These are phyloP conservation scores for Cicer bijugum DNA, from an alignment of 306 rosid genomes.

Conservation along the genomic window DNA sequence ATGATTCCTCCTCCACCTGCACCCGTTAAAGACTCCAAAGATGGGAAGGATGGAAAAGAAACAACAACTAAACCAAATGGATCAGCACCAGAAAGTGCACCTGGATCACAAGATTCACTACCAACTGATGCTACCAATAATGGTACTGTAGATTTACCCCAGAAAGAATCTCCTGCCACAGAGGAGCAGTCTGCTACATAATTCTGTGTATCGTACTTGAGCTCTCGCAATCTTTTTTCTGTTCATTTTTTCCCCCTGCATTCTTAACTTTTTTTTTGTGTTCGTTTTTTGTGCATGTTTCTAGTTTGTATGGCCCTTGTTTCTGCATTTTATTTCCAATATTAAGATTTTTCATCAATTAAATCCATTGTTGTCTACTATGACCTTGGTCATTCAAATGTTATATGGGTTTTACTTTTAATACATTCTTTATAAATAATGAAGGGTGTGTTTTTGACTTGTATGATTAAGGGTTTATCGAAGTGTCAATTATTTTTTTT, in stretches of 20 bases:
- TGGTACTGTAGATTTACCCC: slow-evolving; percentile 55
- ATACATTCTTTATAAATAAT: slow-evolving; percentile 27
- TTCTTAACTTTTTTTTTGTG: neutral
- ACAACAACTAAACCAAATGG: slow-evolving; percentile 62
- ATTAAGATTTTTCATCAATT: slow-evolving; percentile 49
- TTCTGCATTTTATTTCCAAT: slow-evolving; percentile 41
- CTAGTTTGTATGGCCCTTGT: slow-evolving; percentile 47
- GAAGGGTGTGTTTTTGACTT: slow-evolving; percentile 4
- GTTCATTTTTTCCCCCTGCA: slow-evolving; percentile 25
- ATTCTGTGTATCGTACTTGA: slow-evolving; percentile 31
- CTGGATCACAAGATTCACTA: slow-evolving; percentile 43
- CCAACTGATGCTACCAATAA: slow-evolving; percentile 61
- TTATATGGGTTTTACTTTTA: slow-evolving; percentile 42
- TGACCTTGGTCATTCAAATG: slow-evolving; percentile 50
- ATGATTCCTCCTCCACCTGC: slow-evolving; percentile 91
- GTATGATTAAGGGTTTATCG: slow-evolving; percentile 14
- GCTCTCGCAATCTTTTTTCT: slow-evolving; percentile 34
- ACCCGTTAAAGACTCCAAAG: slow-evolving; percentile 66
- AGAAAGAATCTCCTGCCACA: slow-evolving; percentile 57
- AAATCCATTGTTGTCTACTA: slow-evolving; percentile 46
- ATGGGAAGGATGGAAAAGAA: slow-evolving; percentile 66
- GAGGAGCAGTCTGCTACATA: slow-evolving; percentile 58
- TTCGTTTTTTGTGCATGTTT: slow-evolving; percentile 4
- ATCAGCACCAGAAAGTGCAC: slow-evolving; percentile 55
- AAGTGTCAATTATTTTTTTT: neutral